Percentiles rank a stretch among this genome's conserved stretches.
phyloP scores from a whole-genome alignment of 2,329 filamentous ascomycete species.

The Fusarium sp. region DNA sequence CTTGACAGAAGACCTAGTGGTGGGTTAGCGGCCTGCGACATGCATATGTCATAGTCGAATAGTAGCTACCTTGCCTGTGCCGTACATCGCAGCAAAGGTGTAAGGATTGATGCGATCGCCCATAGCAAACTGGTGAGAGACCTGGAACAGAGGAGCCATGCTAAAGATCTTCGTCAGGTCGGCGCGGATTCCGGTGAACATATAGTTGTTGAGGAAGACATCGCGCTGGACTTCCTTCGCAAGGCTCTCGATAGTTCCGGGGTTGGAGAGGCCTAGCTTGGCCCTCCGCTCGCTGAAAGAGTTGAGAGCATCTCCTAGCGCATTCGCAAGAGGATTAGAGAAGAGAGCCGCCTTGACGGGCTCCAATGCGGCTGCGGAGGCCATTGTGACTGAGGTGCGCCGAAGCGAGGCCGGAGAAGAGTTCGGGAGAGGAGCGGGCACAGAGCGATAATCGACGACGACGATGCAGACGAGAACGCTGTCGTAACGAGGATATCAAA shows the following conservation, averaged over 20 bases:
- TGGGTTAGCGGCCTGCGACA: slow-evolving; percentile 37
- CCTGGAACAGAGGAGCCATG: slow-evolving; percentile 93
- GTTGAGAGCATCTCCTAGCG: slow-evolving; percentile 82
- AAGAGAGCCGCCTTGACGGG: slow-evolving; percentile 74
- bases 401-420: slow-evolving; percentile 45
- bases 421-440: slow-evolving; percentile 46
- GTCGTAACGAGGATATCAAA: slow-evolving; percentile 12
- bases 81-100: slow-evolving; percentile 93
- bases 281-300: slow-evolving; percentile 89
- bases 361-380: slow-evolving; percentile 65
- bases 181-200: slow-evolving; percentile 95
- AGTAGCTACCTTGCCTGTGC: slow-evolving; percentile 83
- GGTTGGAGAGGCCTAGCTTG: slow-evolving; percentile 90
- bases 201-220: slow-evolving; percentile 95
- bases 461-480: slow-evolving; percentile 33
- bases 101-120: slow-evolving; percentile 95
- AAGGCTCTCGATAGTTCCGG: slow-evolving; percentile 91
- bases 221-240: slow-evolving; percentile 94
- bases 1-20: slow-evolving; percentile 90
- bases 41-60: slow-evolving; percentile 15
- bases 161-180: slow-evolving; percentile 98
- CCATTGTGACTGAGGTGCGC: slow-evolving; percentile 62
- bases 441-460: slow-evolving; percentile 40
- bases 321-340: slow-evolving; percentile 79
- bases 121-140: slow-evolving; percentile 97